Percentiles rank a stretch among this genome's conserved stretches.
Evolutionary conservation across 192 early-diverging fungal species (phyloP).

Genomic region (Linnemannia zychae): DNA sequence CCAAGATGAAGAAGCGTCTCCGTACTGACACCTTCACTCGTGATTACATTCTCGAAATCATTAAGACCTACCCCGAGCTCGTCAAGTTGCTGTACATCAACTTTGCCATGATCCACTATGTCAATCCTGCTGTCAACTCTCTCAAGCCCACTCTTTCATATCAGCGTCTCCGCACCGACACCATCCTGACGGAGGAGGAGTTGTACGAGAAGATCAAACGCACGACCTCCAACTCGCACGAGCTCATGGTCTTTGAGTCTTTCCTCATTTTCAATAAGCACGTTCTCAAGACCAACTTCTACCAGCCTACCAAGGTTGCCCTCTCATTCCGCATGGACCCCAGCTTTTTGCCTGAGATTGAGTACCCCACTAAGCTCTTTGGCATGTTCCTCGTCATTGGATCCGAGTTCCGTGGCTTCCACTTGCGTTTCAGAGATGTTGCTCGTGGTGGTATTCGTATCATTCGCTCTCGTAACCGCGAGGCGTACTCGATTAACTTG

Average conservation of each 20-base stretch:
- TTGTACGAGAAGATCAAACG: conserved; percentile 90
- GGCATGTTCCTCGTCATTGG: conserved; percentile 98
- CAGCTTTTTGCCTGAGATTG: conserved; percentile 90
- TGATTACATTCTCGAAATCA: conserved; percentile 97
- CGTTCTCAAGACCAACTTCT: conserved; percentile 99
- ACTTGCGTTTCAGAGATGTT: conserved; percentile 96
- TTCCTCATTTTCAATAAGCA: conserved; percentile 98
- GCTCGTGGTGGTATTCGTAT: conserved; percentile 99
- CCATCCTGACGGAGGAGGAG: conserved; percentile 82
- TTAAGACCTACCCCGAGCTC: conserved; percentile 93
- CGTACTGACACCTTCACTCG: conserved; percentile 98
- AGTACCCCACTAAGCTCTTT: conserved; percentile 92
- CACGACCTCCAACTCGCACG: conserved; percentile 92
- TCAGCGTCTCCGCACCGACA: conserved; percentile 85
- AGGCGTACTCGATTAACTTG: conserved; percentile 97
- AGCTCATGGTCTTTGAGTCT: conserved; percentile 94
- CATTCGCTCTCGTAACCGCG: conserved; percentile 95
- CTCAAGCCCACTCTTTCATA: conserved; percentile 85
- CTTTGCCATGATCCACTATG: conserved; percentile 95
- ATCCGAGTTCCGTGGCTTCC: conserved; percentile 99
- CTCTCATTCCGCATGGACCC: conserved; percentile 98
- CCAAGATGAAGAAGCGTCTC: conserved; percentile 98
- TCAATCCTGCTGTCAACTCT: conserved; percentile 66
- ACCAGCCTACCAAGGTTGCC: conserved; percentile 99
- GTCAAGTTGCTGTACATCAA: conserved; percentile 93